Percentiles rank a stretch among this genome's conserved stretches.
Conservation (phyloP, 768 basidiomycete species). For the Pisolithus sp. region DNA sequence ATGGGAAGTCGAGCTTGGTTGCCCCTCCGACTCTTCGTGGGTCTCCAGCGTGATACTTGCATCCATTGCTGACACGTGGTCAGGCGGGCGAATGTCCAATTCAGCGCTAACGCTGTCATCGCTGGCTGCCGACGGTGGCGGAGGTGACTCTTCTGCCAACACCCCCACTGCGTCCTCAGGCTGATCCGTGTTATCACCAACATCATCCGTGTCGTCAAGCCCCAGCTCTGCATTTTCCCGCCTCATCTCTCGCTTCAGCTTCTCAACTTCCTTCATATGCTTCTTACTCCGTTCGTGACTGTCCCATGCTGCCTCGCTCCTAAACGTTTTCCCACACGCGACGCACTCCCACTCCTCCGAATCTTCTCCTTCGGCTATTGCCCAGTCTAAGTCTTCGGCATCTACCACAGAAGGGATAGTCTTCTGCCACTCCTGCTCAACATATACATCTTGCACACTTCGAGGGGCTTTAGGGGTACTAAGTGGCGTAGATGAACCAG, state of each 20-base stretch:
- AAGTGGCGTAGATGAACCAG: slow-evolving; percentile 24
- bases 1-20: not conserved
- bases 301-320: slow-evolving; percentile 90
- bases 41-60: slow-evolving; percentile 4
- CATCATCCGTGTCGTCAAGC: slow-evolving; percentile 31
- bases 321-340: slow-evolving; percentile 85
- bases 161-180: slow-evolving; percentile 18
- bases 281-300: slow-evolving; percentile 96
- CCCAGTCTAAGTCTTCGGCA: slow-evolving; percentile 63
- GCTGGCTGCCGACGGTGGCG: slow-evolving; percentile 9
- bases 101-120: slow-evolving; percentile 2
- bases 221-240: slow-evolving; percentile 60
- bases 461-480: slow-evolving; percentile 17
- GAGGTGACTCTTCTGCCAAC: slow-evolving; percentile 9
- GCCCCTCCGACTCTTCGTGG: slow-evolving; percentile 7
- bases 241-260: slow-evolving; percentile 69
- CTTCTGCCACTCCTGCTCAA: slow-evolving; percentile 91
- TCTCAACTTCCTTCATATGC: slow-evolving; percentile 83
- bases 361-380: slow-evolving; percentile 61
- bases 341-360: slow-evolving; percentile 91
- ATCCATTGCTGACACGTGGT: slow-evolving; percentile 7
- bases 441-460: slow-evolving; percentile 40
- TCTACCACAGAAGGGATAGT: slow-evolving; percentile 29
- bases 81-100: slow-evolving; percentile 1
- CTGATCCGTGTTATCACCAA: no score